phyloP scores from a whole-genome alignment of 2,329 filamentous ascomycete species.

The Fusarium gaditjirri region DNA sequence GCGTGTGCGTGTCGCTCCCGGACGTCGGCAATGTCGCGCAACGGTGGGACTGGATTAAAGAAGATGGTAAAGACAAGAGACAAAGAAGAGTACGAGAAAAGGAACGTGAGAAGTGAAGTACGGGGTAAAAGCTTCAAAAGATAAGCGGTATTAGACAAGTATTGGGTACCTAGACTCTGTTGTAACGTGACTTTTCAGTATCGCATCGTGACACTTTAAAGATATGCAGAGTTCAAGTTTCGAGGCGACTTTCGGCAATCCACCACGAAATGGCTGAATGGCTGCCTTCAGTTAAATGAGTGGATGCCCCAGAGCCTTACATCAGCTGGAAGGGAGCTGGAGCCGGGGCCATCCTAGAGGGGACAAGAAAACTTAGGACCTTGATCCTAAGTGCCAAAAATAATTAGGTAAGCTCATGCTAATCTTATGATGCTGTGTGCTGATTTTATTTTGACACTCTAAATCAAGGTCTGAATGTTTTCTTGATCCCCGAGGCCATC shows the following conservation, averaged over 20 bases:
- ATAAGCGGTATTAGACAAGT: slow-evolving; percentile 10
- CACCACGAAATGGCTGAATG: slow-evolving; percentile 27
- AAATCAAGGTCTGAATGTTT: too few relatives aligned
- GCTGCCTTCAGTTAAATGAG: slow-evolving; percentile 29
- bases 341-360: neutral
- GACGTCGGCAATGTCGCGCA: slow-evolving; percentile 43
- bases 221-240: slow-evolving; percentile 39
- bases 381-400: too few relatives aligned
- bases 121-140: slow-evolving; percentile 1
- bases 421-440: too few relatives aligned
- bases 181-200: slow-evolving; percentile 31
- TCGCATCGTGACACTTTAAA: slow-evolving; percentile 40
- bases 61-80: slow-evolving; percentile 26
- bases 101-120: slow-evolving; percentile 14
- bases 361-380: too few relatives aligned
- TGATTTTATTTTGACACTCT: too few relatives aligned
- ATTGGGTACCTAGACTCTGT: neutral
- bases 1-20: slow-evolving; percentile 44
- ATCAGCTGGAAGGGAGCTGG: slow-evolving; percentile 26
- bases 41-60: slow-evolving; percentile 36
- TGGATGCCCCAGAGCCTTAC: slow-evolving; percentile 29
- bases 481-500: neutral
- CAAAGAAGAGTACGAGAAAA: slow-evolving; percentile 30
- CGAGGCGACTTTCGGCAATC: slow-evolving; percentile 27
- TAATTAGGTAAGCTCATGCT: too few relatives aligned